phyloP scores from a whole-genome alignment of 179 eudicot genomes.

The Beta corolliflora region DNA sequence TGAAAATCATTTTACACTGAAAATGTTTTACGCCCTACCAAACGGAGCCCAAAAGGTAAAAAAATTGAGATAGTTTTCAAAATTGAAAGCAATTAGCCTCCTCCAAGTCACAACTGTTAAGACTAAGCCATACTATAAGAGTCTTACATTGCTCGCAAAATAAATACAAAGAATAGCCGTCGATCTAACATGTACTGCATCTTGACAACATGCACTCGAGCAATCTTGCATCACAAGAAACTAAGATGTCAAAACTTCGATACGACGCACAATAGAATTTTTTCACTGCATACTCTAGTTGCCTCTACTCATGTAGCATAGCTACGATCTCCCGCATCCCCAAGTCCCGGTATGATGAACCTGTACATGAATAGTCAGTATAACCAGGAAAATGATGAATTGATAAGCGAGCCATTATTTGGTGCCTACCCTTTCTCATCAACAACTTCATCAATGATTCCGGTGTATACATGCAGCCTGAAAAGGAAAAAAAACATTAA shows the following conservation, averaged over 20 bases:
- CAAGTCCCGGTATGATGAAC: conserved; percentile 73
- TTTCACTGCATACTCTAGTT: background rate
- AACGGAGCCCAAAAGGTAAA: background rate
- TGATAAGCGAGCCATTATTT: background rate
- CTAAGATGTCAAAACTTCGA: conserved; percentile 3
- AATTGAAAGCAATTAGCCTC: background rate
- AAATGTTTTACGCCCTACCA: no score
- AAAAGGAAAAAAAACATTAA: conserved; percentile 6
- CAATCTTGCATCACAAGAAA: background rate
- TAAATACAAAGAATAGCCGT: background rate
- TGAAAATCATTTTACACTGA: no score
- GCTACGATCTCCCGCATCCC: conserved; percentile 83
- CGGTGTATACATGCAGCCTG: conserved; percentile 96
- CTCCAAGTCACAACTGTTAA: background rate
- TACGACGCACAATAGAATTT: background rate
- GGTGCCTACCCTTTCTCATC: conserved; percentile 44
- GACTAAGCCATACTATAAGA: background rate
- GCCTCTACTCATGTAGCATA: conserved; percentile 48
- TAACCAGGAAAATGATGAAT: background rate
- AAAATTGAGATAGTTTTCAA: background rate
- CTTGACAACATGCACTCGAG: background rate
- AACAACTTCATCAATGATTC: conserved; percentile 74
- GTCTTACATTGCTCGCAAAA: background rate
- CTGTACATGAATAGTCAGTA: conserved; percentile 30
- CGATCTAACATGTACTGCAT: background rate